Evolutionary conservation across 2,329 filamentous ascomycete genomes (phyloP).

Genomic region (Trichoderma aggressivum): DNA sequence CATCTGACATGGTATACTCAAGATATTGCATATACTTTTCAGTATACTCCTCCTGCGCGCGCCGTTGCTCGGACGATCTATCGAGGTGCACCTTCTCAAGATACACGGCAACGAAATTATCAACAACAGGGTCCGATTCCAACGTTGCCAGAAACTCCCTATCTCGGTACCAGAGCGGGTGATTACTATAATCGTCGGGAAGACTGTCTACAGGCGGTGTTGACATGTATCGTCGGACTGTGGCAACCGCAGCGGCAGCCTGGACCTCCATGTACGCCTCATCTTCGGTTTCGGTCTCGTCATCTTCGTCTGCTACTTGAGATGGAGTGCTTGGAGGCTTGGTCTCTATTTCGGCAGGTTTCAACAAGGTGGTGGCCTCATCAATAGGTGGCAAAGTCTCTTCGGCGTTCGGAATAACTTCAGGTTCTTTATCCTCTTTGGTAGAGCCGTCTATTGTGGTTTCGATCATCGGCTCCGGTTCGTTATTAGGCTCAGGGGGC

Average conservation of each 20-base stretch:
- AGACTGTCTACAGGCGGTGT: conserved; percentile 56
- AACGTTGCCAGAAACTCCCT: conserved; percentile 42
- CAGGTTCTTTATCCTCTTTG: conserved; percentile 1
- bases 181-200: conserved; percentile 42
- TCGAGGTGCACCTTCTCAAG: conserved; percentile 42
- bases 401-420: not conserved
- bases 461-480: not conserved
- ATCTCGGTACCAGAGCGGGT: conserved; percentile 48
- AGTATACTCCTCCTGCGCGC: conserved; percentile 41
- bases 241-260: conserved; percentile 30
- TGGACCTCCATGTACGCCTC: conserved; percentile 49
- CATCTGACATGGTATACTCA: conserved; percentile 53
- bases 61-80: conserved; percentile 38
- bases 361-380: conserved; percentile 21
- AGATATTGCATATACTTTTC: conserved; percentile 51
- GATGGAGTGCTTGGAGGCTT: conserved; percentile 46
- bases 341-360: conserved; percentile 31
- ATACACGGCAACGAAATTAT: conserved; percentile 45
- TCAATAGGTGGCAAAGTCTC: not conserved
- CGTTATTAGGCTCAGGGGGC: not conserved
- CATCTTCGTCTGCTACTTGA: conserved; percentile 47
- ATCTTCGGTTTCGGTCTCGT: conserved; percentile 54
- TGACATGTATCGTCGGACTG: conserved; percentile 45
- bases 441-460: not conserved
- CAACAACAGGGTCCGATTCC: conserved; percentile 38